Conservation (phyloP, 2,329 filamentous ascomycete species). For the Alternaria metachromatica region DNA sequence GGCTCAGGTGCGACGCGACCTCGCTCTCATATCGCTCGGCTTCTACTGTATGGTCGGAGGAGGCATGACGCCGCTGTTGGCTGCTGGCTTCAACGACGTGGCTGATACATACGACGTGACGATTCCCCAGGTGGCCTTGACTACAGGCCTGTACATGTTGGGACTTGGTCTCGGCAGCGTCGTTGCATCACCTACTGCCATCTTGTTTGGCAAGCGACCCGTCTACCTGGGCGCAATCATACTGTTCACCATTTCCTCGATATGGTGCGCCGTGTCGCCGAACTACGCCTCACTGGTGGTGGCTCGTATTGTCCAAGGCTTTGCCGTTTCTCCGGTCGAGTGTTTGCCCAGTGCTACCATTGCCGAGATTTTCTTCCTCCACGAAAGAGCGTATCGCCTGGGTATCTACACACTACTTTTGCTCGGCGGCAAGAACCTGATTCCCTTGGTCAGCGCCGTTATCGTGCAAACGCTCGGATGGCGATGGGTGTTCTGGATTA, state of each 20-base stretch:
- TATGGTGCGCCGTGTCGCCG: constrained; percentile 89
- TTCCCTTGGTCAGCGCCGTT: constrained; percentile 84
- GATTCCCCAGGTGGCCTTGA: constrained; percentile 78
- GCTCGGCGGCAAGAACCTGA: constrained; percentile 87
- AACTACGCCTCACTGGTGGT: constrained; percentile 79
- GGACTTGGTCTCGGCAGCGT: constrained; percentile 86
- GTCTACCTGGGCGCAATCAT: constrained; percentile 82
- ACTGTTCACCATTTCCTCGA: constrained; percentile 75
- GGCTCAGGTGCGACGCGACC: constrained; percentile 80
- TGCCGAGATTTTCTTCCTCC: constrained; percentile 94
- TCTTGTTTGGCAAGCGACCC: constrained; percentile 86
- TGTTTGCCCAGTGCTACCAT: constrained; percentile 93
- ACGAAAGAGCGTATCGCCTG: constrained; percentile 89
- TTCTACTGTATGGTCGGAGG: constrained; percentile 94
- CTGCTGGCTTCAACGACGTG: constrained; percentile 86
- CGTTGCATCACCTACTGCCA: constrained; percentile 86
- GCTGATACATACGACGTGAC: constrained; percentile 70
- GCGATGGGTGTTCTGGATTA: constrained; percentile 93
- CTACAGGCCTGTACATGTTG: constrained; percentile 93
- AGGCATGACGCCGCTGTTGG: constrained; percentile 88
- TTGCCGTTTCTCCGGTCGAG: constrained; percentile 88
- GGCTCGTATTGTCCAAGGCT: constrained; percentile 84
- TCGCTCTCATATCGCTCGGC: constrained; percentile 79
- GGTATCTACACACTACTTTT: constrained; percentile 92
- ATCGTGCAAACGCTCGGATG: constrained; percentile 80